Conservation (phyloP, 148 eudicot genomes). For the Vaccinium vitisidaea region DNA sequence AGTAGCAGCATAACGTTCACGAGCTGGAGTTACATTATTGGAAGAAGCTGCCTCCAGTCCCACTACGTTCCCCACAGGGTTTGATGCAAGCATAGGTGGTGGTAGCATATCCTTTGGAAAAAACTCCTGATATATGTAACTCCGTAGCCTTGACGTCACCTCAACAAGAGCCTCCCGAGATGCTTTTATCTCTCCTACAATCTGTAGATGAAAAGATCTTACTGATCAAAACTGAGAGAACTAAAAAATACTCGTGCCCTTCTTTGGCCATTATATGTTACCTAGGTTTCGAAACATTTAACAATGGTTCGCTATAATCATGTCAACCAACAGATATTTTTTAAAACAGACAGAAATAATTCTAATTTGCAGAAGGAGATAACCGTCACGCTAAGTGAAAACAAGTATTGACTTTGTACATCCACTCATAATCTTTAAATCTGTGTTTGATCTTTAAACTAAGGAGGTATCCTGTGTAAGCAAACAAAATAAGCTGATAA, state of each 20-base stretch:
- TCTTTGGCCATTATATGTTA: not conserved
- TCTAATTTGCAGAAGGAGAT: not conserved
- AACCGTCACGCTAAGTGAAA: not conserved
- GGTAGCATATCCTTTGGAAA: slow-evolving; percentile 54
- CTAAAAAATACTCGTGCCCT: not conserved
- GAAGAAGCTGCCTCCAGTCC: slow-evolving; percentile 42
- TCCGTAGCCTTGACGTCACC: slow-evolving; percentile 78
- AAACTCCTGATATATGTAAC: slow-evolving; percentile 58
- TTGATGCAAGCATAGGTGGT: slow-evolving; percentile 41
- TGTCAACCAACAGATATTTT: not conserved
- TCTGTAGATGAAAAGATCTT: slow-evolving; percentile 45
- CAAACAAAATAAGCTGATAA: not conserved
- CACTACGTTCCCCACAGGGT: slow-evolving; percentile 38
- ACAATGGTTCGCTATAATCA: not conserved
- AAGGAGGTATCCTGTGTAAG: not conserved
- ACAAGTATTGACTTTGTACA: not conserved
- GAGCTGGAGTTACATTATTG: slow-evolving; percentile 31
- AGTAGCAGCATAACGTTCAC: slow-evolving; percentile 38
- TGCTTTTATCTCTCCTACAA: slow-evolving; percentile 88
- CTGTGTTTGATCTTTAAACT: not conserved
- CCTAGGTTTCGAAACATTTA: not conserved
- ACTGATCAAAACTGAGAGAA: slow-evolving; percentile 21
- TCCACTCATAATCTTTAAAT: not conserved
- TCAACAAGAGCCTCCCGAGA: slow-evolving; percentile 94
- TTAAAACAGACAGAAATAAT: not conserved